Base-by-base conservation (phyloP, 2,329 filamentous ascomycete genomes). In the Apiospora malaysiana region DNA sequence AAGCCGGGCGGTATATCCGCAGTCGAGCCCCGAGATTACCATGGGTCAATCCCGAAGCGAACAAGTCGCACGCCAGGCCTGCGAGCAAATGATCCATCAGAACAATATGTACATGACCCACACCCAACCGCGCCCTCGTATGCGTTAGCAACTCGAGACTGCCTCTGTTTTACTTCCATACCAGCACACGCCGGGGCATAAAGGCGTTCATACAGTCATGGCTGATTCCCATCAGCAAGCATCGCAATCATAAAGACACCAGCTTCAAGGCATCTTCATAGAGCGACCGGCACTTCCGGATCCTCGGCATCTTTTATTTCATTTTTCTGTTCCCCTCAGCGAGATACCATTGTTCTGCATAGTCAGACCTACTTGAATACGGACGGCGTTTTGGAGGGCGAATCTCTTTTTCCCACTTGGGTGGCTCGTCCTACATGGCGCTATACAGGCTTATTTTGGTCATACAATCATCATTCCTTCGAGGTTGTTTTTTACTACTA, bases 71-170 rank as follows among this genome's bases (percentile, higher is more conserved):
- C 56, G 56, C 16, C 56, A 63, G 56, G 32, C 32, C 37, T 63
- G 56, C 21, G 56, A 63, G 18, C 56, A 63, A 12, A n/a, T 63
- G 18, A 63, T 63, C 3, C 32, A 63, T 32, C 56, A 63, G n/a
- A 18, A 37, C 18, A 32, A 21, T 9, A 63, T 40, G 27, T 63
- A 40, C 32, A 40, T 40, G 32, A 8, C 18, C 9, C 56, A 63
- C 18, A 63, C 37, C 56, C 56, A 63, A 40, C 56, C 37, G 56
- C 56, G 56, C 32, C 56, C 56, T 63, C 56, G 56, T 40, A 63
- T 63, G 56, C 56, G 56, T 40, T 63, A 63, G 56, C 18, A 27
- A 40, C 56, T 63, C 32, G 32, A 40, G 32, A 8, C 18, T 40
- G 27, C 32, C 21, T 10, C 16, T 40, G 3, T 63, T 12, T 40